Evolutionary conservation across 2,329 filamentous ascomycete species (phyloP), one percentile per base, ranked within the genome.

Genomic region (Cladosporium sp.): DNA sequence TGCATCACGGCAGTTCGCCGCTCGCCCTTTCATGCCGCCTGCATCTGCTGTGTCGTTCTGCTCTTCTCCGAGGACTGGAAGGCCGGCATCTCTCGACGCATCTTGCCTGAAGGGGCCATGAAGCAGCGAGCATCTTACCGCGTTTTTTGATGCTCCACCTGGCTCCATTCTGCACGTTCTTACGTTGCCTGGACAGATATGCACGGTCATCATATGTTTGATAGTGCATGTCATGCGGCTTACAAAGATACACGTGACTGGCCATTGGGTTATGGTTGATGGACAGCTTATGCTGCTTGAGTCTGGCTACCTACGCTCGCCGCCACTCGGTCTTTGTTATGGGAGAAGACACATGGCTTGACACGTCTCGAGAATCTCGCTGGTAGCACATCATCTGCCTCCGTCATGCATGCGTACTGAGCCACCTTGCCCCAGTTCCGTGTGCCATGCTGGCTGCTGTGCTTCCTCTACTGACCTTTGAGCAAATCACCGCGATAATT

Each of bases 111-210:
- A 54, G 26, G 51, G 30, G 51, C 28, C 30, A 11, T 30, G 51
- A 32, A 54, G 51, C 51, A 54, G 51, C 51, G 51, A 54, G 51
- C 51, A 32, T 54, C 51, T 28, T 28, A 54, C 51, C 51, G 51
- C 51, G 32, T 11, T 21, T 46, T 43, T 21, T 32, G 16, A n/a
- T 30, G 51, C 51, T 54, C 51, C 51, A 54, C 51, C 51, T 32
- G 18, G 39, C 39, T 46, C 39, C 39, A 5, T 46, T 23, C 16
- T 54, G 51, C 51, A 54, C 26, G 51, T 30, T 54, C 25, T 54
- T 16, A 54, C 51, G 51, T 54, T 54, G 51, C 18, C 51, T n/a
- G 14, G 51, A 30, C 26, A 28, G 14, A 23, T 23, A 54, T 8
- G 51, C 51, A 54, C 51, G 51, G 51, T 32, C 51, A 54, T n/a